These are phyloP conservation scores for Polychytrium aggregatum DNA, from an alignment of 192 early-diverging fungal genomes.

Conservation along the genomic window DNA sequence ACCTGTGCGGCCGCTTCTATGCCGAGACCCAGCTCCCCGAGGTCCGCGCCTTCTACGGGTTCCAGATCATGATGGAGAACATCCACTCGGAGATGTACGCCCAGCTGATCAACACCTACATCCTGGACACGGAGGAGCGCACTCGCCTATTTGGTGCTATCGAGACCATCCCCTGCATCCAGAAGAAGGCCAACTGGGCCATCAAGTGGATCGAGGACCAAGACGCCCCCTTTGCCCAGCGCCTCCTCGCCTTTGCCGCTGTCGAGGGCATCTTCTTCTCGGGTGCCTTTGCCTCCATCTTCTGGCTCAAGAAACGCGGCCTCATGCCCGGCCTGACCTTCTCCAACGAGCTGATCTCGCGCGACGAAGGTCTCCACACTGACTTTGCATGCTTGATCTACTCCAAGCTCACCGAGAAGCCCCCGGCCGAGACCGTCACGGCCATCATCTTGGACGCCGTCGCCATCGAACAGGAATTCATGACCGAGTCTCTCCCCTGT, in stretches of 20 bases:
- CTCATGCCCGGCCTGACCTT: constrained; percentile 96
- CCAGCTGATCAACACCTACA: constrained; percentile 62
- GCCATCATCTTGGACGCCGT: constrained; percentile 81
- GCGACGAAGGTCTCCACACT: constrained; percentile 93
- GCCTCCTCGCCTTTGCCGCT: constrained; percentile 91
- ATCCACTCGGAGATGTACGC: constrained; percentile 91
- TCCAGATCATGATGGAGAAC: constrained; percentile 97
- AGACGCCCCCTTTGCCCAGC: constrained; percentile 74
- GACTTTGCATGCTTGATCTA: constrained; percentile 97
- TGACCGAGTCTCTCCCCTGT: constrained; percentile 84
- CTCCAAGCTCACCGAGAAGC: constrained; percentile 66
- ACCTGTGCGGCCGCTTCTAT: constrained; percentile 72
- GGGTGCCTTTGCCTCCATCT: constrained; percentile 95
- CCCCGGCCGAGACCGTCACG: constrained; percentile 46
- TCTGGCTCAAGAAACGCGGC: constrained; percentile 99
- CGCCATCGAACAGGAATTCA: constrained; percentile 88
- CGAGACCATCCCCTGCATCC: constrained; percentile 94
- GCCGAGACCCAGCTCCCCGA: constrained; percentile 87
- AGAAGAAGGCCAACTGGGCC: constrained; percentile 95
- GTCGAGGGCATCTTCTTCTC: constrained; percentile 99
- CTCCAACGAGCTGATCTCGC: constrained; percentile 94
- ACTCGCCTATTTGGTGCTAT: no score
- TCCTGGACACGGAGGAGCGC: no score
- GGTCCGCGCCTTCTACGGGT: constrained; percentile 90
- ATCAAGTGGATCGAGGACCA: constrained; percentile 80